Percentiles rank a stretch among this genome's conserved stretches.
These are phyloP conservation scores for Jamesozyma lodderae DNA, from an alignment of 805 yeast species.

Conservation along the genomic window DNA sequence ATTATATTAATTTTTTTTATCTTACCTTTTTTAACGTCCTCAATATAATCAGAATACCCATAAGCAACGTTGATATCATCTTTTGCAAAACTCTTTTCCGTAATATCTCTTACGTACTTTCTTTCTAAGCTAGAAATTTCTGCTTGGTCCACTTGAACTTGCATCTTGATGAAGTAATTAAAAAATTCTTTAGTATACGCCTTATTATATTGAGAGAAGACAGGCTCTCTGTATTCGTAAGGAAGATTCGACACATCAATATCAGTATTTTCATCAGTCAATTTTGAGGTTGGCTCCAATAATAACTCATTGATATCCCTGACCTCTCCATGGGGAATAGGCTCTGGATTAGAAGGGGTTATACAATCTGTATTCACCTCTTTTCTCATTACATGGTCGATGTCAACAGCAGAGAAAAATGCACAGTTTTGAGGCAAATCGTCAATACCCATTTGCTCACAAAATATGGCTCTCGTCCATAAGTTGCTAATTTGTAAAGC, in stretches of 20 bases:
- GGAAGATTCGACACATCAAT: slow-evolving; percentile 18
- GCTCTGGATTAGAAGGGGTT: slow-evolving; percentile 71
- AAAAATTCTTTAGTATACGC: slow-evolving; percentile 19
- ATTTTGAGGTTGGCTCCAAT: slow-evolving; percentile 27
- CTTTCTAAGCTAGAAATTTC: slow-evolving; percentile 18
- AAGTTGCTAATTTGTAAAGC: slow-evolving; percentile 81
- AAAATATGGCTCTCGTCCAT: slow-evolving; percentile 95
- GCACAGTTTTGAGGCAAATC: slow-evolving; percentile 94
- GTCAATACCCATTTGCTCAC: slow-evolving; percentile 80
- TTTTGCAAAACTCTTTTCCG: slow-evolving; percentile 9
- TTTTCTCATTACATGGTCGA: slow-evolving; percentile 79
- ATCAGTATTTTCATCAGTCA: slow-evolving; percentile 13
- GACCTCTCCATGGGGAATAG: slow-evolving; percentile 75
- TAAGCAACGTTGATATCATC: slow-evolving; percentile 10
- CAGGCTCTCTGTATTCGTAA: slow-evolving; percentile 22
- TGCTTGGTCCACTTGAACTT: slow-evolving; percentile 21
- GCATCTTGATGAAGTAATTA: slow-evolving; percentile 23
- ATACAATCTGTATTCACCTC: slow-evolving; percentile 89
- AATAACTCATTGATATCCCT: slow-evolving; percentile 50
- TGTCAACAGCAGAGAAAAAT: slow-evolving; percentile 87
- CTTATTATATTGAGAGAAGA: slow-evolving; percentile 26
- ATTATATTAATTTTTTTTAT: slow-evolving; percentile 17
- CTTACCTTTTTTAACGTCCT: slow-evolving; percentile 15
- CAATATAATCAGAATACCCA: slow-evolving; percentile 19
- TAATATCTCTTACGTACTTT: slow-evolving; percentile 15